A percentile compares a stretch with the other conserved stretches of the same genome.
These are phyloP conservation scores for Oryza meridionalis DNA, from an alignment of 176 grass and related monocot genomes.

Conservation along the genomic window DNA sequence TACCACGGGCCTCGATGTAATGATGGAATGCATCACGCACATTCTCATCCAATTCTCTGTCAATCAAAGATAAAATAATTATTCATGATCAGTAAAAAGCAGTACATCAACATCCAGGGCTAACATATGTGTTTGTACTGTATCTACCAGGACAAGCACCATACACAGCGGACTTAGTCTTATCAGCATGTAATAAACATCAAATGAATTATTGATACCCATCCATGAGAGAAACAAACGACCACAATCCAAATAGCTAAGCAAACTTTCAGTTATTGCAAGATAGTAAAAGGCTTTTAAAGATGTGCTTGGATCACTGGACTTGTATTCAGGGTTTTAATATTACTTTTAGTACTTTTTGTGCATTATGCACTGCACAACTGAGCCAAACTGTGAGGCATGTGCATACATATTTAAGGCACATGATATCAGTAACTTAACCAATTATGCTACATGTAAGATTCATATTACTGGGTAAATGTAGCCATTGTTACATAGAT, in stretches of 20 bases:
- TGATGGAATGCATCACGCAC: conserved; percentile 84
- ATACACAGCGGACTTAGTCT: not conserved
- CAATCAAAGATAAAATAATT: conserved; percentile 30
- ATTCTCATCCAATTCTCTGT: conserved; percentile 88
- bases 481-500: not conserved
- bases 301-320: not conserved
- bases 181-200: not conserved
- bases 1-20: conserved; percentile 87
- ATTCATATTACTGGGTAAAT: not conserved
- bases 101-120: not conserved
- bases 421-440: conserved; percentile 6
- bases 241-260: not conserved
- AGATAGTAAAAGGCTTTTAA: not conserved
- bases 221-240: not conserved
- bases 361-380: not conserved
- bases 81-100: not conserved
- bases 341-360: not conserved
- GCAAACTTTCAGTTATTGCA: not conserved
- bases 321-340: not conserved
- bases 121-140: not conserved
- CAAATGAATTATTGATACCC: not conserved
- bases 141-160: not conserved
- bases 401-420: conserved; percentile 18
- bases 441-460: not conserved
- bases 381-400: not conserved